Base-by-base conservation (phyloP, 306 rosid genomes). In the Delonix regia region DNA sequence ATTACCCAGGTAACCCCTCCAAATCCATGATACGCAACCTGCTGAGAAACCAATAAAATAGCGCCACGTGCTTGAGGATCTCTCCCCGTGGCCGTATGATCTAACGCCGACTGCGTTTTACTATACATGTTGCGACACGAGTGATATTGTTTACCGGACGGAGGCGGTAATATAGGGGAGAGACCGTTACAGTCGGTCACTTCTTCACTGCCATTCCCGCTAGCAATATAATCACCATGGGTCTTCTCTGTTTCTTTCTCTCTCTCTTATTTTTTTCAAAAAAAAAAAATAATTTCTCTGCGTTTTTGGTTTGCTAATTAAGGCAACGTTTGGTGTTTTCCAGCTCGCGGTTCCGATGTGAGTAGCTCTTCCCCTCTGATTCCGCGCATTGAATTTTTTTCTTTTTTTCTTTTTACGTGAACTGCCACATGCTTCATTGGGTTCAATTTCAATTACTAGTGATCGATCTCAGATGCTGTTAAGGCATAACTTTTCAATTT, bases 291-390 rank as follows among this genome's bases (percentile, higher is more conserved):
- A 36, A 55, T 15, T 76, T 78, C 63, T 69, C 73, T 9, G 67
- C 39, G 3, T 39, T 67, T 78, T 64, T 69, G 12, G 24, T 56
- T 47, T 66, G 13, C 70, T 59, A 63, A 57, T 64, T 75, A 19
- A 42, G 39, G 69, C 66, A 57, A 44, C 57, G 76, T 71, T 78
- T 71, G 45, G 80, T 62, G 60, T 85, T 79, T 78, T 64, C 7
- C 84, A 79, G 82, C 82, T 90, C 60, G 66, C 71, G 49, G 79
- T 80, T 86, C 84, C 87, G 22, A 81, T 88, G 89, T 85, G 73
- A 83, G 91, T 78, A 38, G 76, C 76, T 78, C 42, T 0, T 14
- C 21, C 62, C 28, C 71, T 30, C 41, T n/a, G 36, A n/a, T 79
- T 75, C 36, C 38, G 19, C 42, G 72, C 36, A 34, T 28, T 41